A percentile compares a stretch with the other conserved stretches of the same genome.
These are phyloP conservation scores for Penicillium frequentans DNA, from an alignment of 2,329 filamentous ascomycete species.

Conservation along the genomic window DNA sequence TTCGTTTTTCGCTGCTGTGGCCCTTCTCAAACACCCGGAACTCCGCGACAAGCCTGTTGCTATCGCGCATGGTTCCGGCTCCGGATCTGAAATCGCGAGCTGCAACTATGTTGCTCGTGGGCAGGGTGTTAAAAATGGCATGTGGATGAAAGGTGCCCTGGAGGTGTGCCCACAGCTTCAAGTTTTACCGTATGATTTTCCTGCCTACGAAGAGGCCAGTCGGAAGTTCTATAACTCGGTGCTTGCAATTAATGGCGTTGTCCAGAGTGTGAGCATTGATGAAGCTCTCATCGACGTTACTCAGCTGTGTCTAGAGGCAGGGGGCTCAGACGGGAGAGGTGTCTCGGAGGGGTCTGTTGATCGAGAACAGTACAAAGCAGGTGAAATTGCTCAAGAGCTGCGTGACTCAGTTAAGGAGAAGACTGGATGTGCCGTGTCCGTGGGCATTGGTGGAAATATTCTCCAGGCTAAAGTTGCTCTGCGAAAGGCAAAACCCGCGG, in stretches of 20 bases:
- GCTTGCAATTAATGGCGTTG: conserved; percentile 72
- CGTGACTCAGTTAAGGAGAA: conserved; percentile 68
- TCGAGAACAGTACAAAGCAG: conserved; percentile 76
- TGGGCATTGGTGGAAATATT: conserved; percentile 90
- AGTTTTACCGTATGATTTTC: conserved; percentile 92
- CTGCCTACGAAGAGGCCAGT: conserved; percentile 90
- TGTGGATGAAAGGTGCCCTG: conserved; percentile 96
- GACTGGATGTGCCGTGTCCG: conserved; percentile 84
- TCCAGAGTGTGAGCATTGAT: conserved; percentile 96
- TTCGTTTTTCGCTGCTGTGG: conserved; percentile 96
- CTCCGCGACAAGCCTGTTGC: conserved; percentile 77
- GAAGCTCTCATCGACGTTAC: conserved; percentile 89
- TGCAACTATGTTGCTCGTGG: conserved; percentile 91
- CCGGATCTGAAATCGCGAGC: conserved; percentile 91
- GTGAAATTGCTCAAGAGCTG: conserved; percentile 67
- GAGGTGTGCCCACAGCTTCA: conserved; percentile 83
- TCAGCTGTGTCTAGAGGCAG: conserved; percentile 62
- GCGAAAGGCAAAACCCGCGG: conserved; percentile 89
- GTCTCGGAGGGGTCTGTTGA: conserved; percentile 68
- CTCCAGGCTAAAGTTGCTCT: conserved; percentile 87
- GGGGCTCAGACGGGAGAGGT: conserved; percentile 65
- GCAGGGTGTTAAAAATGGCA: conserved; percentile 91
- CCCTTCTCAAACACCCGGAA: conserved; percentile 74
- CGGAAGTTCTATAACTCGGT: conserved; percentile 83
- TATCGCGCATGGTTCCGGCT: conserved; percentile 82